Evolutionary conservation across 768 basidiomycete genomes (phyloP), one percentile per base, ranked within the genome.

Genomic region (Agrocybe praecox): DNA sequence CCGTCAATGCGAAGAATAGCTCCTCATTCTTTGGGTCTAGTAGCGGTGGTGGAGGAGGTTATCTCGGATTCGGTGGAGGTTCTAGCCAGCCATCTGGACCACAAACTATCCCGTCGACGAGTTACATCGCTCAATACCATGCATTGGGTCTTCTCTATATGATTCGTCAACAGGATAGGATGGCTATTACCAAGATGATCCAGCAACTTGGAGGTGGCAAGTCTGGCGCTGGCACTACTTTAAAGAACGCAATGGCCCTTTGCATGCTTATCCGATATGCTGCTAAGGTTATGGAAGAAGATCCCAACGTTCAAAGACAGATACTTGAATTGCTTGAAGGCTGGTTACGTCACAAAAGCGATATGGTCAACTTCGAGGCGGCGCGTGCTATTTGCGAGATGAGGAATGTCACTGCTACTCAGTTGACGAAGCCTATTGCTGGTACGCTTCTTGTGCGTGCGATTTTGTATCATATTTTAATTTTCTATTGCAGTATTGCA

Each of bases 131-230:
- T 24, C 97, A 99, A 75, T 99, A 98, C 73, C 97, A 98, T 68
- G 96, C 94, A 2, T 80, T 99, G 33, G 96, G 96, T 18, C 76
- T 98, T 55, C 78, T 99, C 43, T 98, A 96, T 72, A 78, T 94
- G 58, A 98, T 99, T 67, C 87, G 97, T 44, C 94, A 96, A 69
- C 95, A 97, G 69, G 97, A 99, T 74, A 81, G 97, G 60, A 99
- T 98, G 97, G 97, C 97, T 2, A 87, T 98, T 32, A 98, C 94
- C 24, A 99, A 98, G 77, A 96, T 98, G 94, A 96, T 99, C 49
- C 96, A 98, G 72, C 96, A 98, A 70, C 83, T 98, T 17, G 93
- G 92, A 44, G 92, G 92, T 6, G 92, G 92, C 14, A 91, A 91
- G 66, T 87, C 90, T 36, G 92, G 92, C 24, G 80, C 89, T 40